Evolutionary conservation across 129 eudicot genomes (phyloP), one percentile per base, ranked within the genome.

Genomic region (Calendula officinalis): DNA sequence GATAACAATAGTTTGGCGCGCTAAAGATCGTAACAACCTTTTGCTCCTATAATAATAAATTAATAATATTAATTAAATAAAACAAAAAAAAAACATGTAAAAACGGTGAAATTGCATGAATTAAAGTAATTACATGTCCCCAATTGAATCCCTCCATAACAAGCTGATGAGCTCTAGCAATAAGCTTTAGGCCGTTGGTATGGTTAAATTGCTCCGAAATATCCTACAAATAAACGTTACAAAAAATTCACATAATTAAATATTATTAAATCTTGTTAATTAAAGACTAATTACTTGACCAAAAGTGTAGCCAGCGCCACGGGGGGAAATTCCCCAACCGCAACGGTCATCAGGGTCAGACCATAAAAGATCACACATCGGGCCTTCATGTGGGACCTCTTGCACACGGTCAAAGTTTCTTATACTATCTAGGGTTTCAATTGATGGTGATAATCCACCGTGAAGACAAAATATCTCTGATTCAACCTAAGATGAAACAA

Each of bases 291-390:
- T 46, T 81, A 90, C 97, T 72, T 90, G 97, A 68, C 97, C 97
- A 64, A 90, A 90, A 12, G 97, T 90, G 87, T 90, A 90, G 50
- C 97, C 97, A 51, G 95, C 95, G 51, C 97, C 97, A 67, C 97
- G 83, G 5, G 97, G 97, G 5, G 97, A 90, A 27, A 90, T 86
- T 27, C 97, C 97, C 97, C 97, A 90, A 61, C 97, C 97, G 58
- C 97, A 90, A 34, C 97, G 86, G 81, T 90, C 97, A 84, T 84
- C 97, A 4, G 97, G 97, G 80, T 86, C 97, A 55, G 97, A 90
- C 95, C 97, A 86, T 74, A 90, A 69, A 52, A 90, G 89, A 80
- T 86, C 97, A 64, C 97, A 90, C 95, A 90, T 86, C 3, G 97
- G 92, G 37, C 97, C 97, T 67, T 90, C 97, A 14, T 90, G 97